Evolutionary conservation across 1,284 basidiomycete species (phyloP).

Genomic region (Naganishia sp.): DNA sequence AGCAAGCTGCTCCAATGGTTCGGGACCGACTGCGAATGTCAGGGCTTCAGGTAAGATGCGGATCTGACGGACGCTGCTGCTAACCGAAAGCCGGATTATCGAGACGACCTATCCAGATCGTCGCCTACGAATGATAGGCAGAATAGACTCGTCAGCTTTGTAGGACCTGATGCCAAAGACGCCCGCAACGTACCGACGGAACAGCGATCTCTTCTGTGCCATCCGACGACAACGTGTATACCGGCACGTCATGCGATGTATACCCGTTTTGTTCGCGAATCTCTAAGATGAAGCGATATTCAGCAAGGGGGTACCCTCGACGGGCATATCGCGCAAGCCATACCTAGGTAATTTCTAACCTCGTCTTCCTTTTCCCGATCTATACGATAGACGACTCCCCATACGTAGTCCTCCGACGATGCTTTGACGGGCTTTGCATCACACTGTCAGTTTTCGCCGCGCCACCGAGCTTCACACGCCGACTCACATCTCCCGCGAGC

Average conservation of each 20-base stretch:
- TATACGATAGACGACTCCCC: constrained; percentile 50
- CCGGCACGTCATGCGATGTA: constrained; percentile 43
- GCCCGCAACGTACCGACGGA: constrained; percentile 33
- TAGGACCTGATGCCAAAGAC: too few species aligned
- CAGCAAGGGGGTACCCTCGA: not conserved
- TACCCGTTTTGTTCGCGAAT: constrained; percentile 44
- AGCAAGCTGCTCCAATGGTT: constrained; percentile 39
- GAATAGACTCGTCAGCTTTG: not conserved
- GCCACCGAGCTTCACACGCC: not conserved
- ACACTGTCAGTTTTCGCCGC: not conserved
- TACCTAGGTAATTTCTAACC: constrained; percentile 46
- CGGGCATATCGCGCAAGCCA: constrained; percentile 13
- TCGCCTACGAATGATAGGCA: constrained; percentile 33
- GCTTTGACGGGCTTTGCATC: constrained; percentile 7
- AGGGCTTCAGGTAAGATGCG: too few species aligned
- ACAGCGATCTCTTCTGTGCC: constrained; percentile 39
- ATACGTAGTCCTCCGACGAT: constrained; percentile 44
- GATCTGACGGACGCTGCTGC: constrained; percentile 8
- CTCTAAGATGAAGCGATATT: not conserved
- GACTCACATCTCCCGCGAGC: constrained; percentile 40
- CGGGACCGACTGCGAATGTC: constrained; percentile 42
- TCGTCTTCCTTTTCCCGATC: constrained; percentile 43
- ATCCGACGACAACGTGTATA: constrained; percentile 37
- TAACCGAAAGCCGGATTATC: constrained; percentile 49
- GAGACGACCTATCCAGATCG: constrained; percentile 46